A percentile compares a stretch with the other conserved stretches of the same genome.
Evolutionary conservation across 1,139 yeast genomes (phyloP).

Genomic region (Suhomyces taliae): DNA sequence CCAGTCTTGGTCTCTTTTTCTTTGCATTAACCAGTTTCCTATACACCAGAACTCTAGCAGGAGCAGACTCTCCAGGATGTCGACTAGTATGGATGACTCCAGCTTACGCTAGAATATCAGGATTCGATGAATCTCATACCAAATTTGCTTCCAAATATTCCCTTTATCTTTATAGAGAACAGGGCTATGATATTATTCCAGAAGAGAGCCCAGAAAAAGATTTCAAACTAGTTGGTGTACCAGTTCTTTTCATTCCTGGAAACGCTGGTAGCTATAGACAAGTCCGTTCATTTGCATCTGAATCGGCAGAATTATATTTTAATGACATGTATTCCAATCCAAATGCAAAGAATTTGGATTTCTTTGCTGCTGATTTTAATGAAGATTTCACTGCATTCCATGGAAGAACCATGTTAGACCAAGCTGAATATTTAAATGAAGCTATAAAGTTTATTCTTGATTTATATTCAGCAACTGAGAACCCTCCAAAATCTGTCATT

Average conservation of each 20-base stretch:
- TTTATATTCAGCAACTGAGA: constrained; percentile 46
- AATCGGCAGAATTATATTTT: constrained; percentile 53
- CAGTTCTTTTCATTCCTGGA: constrained; percentile 92
- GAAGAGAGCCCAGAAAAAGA: constrained; percentile 34
- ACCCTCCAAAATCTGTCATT: constrained; percentile 69
- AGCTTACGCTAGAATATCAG: constrained; percentile 68
- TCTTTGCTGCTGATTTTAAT: constrained; percentile 88
- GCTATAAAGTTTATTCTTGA: constrained; percentile 75
- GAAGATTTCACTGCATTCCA: constrained; percentile 97
- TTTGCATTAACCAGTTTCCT: constrained; percentile 16
- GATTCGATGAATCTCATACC: constrained; percentile 72
- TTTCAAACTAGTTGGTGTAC: constrained; percentile 61
- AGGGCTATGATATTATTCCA: constrained; percentile 64
- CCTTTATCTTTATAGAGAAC: constrained; percentile 76
- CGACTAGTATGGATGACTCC: constrained; percentile 72
- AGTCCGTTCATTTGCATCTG: constrained; percentile 88
- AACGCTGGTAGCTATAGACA: constrained; percentile 95
- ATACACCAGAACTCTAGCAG: constrained; percentile 22
- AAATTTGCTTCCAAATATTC: constrained; percentile 78
- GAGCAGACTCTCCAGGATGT: constrained; percentile 47
- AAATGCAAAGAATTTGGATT: constrained; percentile 56
- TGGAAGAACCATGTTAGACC: constrained; percentile 90
- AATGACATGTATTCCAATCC: constrained; percentile 31
- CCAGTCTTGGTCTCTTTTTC: constrained; percentile 10
- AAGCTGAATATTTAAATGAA: constrained; percentile 90